A percentile compares a stretch with the other conserved stretches of the same genome.
phyloP scores from a whole-genome alignment of 176 grass and related monocot genomes.

The Bolboschoenus planiculmis region DNA sequence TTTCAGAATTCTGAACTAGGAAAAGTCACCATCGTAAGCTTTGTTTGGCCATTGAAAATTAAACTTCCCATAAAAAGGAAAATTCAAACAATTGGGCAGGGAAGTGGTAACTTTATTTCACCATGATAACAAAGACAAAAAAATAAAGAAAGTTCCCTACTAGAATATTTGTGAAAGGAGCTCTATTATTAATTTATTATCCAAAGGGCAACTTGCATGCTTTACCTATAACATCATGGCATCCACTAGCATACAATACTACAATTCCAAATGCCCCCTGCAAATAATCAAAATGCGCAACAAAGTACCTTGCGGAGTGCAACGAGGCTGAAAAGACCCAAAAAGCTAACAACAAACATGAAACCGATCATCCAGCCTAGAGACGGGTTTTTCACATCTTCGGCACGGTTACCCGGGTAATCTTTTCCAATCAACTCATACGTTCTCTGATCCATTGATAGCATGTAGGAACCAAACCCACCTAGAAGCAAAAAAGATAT shows the following conservation, averaged over 20 bases:
- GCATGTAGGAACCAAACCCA: slow-evolving; percentile 78
- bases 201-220: background rate
- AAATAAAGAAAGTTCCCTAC: background rate
- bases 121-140: background rate
- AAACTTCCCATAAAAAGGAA: background rate
- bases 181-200: background rate
- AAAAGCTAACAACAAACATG: slow-evolving; percentile 86
- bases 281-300: background rate
- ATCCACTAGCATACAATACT: background rate
- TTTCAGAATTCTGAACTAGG: background rate
- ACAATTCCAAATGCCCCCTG: background rate
- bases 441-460: slow-evolving; percentile 81
- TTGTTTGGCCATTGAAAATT: background rate
- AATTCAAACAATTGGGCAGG: background rate
- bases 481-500: slow-evolving; percentile 24
- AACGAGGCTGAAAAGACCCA: slow-evolving; percentile 87
- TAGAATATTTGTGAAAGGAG: background rate
- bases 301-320: slow-evolving; percentile 63
- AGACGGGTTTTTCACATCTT: slow-evolving; percentile 88
- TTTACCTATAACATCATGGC: background rate
- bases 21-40: background rate
- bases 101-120: background rate
- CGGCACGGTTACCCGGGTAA: slow-evolving; percentile 79
- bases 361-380: slow-evolving; percentile 90
- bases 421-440: slow-evolving; percentile 84